Base-by-base conservation (phyloP, 2,329 filamentous ascomycete species). In the Cordyceps javanica region DNA sequence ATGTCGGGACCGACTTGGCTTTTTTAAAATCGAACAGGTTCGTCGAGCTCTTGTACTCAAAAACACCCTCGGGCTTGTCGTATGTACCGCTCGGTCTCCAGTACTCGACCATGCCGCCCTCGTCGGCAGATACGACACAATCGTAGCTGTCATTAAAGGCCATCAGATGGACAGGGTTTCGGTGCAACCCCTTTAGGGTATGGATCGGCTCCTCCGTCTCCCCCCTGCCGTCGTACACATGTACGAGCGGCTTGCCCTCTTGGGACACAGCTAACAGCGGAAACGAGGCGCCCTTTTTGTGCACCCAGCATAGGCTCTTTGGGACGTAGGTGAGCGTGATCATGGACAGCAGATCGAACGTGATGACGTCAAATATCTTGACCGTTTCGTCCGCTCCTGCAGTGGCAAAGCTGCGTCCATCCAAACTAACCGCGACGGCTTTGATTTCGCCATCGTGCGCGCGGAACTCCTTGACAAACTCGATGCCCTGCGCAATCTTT, bases 11-110 rank as follows among this genome's bases (percentile, higher is more conserved):
- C 0, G 91, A 89, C 71, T 96, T 97, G 52, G 90, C 83, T 73
- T 97, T 97, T 68, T 96, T 97, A 76, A 99, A 97, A 55, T 96
- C 93, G 68, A 97, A 99, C 1, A 99, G 79, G 66, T 90, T 94
- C 3, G 94, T 99, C 1, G 89, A 87, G 68, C 91, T 96, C 74
- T 99, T 99, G 75, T 91, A 90, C 63, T 90, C 82, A 69, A 96
- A 99, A 19, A 99, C 91, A 54, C 85, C 91, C 64, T 91, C 87
- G 0, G 94, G 94, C 72, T 97, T 97, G 67, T 96, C 91, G 70
- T 91, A 97, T 39, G 78, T 85, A 2, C 83, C 86, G 61, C 82
- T 83, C 0, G 94, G 91, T 59, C 83, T 82, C 94, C 94, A 99
- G 74, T 99, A 99, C 72, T 99, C 94, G 10, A 99, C 70, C 93